phyloP scores from a whole-genome alignment of 1,139 yeast species.

The Candida tunisiensis region DNA sequence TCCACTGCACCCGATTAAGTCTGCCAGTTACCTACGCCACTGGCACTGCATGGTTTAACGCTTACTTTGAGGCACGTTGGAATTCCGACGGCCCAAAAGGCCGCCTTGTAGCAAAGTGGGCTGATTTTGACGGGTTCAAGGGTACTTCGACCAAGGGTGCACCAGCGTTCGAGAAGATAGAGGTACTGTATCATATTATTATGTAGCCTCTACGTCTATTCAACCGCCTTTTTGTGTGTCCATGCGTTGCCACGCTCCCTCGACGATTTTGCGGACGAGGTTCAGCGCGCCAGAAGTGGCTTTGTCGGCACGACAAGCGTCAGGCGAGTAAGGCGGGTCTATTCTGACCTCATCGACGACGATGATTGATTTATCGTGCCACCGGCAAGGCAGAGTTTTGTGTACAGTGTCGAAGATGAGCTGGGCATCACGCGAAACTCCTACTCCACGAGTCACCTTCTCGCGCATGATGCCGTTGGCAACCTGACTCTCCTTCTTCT shows the following conservation, averaged over 20 bases:
- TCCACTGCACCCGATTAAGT: constrained; percentile 2
- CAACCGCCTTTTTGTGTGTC: constrained; percentile 48
- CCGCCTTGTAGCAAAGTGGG: constrained; percentile 9
- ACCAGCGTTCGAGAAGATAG: constrained; percentile 32
- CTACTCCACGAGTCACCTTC: constrained; percentile 18
- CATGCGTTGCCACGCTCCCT: constrained; percentile 37
- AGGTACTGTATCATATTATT: constrained; percentile 22
- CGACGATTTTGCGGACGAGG: constrained; percentile 35
- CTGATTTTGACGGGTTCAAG: constrained; percentile 46
- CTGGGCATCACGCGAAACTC: constrained; percentile 31
- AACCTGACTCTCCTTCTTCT: not conserved
- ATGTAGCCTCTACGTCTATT: constrained; percentile 2
- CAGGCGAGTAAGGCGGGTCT: constrained; percentile 31
- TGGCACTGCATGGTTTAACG: constrained; percentile 19
- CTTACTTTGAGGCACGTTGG: constrained; percentile 15
- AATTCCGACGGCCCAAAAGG: constrained; percentile 7
- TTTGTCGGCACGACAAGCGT: constrained; percentile 19
- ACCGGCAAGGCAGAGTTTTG: constrained; percentile 32
- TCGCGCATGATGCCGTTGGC: constrained; percentile 5
- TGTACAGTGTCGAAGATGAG: constrained; percentile 31
- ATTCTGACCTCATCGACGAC: constrained; percentile 35
- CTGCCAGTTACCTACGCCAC: constrained; percentile 8
- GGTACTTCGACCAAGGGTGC: constrained; percentile 43
- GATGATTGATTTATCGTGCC: constrained; percentile 31
- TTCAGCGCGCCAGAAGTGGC: constrained; percentile 25